Evolutionary conservation across 345 rosid species (phyloP).

Genomic region (Erucastrum elatum): DNA sequence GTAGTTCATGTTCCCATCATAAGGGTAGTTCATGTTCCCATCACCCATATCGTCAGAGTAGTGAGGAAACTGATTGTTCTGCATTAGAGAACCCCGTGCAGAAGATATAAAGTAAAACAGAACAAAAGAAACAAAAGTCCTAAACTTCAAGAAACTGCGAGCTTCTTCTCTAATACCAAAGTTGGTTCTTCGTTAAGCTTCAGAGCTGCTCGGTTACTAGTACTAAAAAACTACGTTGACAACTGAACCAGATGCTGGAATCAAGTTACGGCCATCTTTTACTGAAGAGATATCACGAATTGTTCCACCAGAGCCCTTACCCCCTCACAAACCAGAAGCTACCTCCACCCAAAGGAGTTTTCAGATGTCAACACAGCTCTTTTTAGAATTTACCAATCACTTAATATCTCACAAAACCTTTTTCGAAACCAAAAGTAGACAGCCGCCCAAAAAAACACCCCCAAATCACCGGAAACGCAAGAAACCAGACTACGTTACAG

Average conservation of each 20-base stretch:
- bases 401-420: conserved; percentile 38
- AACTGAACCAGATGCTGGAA: conserved; percentile 35
- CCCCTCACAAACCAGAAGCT: conserved; percentile 24
- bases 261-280: conserved; percentile 46
- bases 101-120: not conserved
- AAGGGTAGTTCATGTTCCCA: conserved; percentile 44
- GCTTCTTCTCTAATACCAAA: too few species aligned
- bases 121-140: conserved; percentile 22
- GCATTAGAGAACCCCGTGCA: conserved; percentile 50
- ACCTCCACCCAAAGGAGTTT: not conserved
- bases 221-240: conserved; percentile 33
- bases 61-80: conserved; percentile 49
- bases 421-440: conserved; percentile 44
- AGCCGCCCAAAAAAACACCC: conserved; percentile 44
- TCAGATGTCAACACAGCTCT: conserved; percentile 36
- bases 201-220: conserved; percentile 31
- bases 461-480: conserved; percentile 31
- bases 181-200: conserved; percentile 8
- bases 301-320: conserved; percentile 34
- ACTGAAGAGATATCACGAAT: conserved; percentile 29
- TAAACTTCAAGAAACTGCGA: conserved; percentile 25
- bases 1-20: conserved; percentile 41
- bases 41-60: conserved; percentile 51
- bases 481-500: conserved; percentile 80
- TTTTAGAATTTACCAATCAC: conserved; percentile 31